Evolutionary conservation across 495 filamentous ascomycete genomes (phyloP), one percentile per base, ranked within the genome.

Genomic region (Talaromyces nanjingensis): DNA sequence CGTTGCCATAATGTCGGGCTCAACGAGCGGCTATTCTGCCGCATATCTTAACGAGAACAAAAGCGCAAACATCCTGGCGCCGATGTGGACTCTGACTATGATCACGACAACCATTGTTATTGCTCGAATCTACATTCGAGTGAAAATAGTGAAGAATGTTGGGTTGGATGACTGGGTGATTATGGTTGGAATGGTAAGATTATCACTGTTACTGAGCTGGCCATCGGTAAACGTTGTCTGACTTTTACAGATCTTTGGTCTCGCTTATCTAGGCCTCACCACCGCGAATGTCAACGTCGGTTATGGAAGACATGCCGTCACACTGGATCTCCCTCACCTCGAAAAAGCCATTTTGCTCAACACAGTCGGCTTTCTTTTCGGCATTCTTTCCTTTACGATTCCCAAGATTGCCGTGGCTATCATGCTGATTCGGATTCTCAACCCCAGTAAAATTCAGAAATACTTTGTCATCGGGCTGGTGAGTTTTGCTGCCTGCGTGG

Each of bases 91-190:
- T 9, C 59, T 80, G 60, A 76, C 73, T 6, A 66, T 68, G 1
- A 33, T 77, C 4, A 75, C 77, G 0, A 59, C 69, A 18, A 25
- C 79, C 7, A 59, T 75, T 0, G 71, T 79, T 14, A 67, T 70
- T 0, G 66, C 75, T 24, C 74, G 83, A 54, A 71, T 84, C 27
- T 84, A 74, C 49, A 82, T 83, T 52, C 79, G 82, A 8, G 39
- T 70, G 6, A 65, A 66, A 22, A 71, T 84, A 61, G 64, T 81
- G 27, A 75, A 73, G 20, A 80, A 74, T 45, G 54, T 82, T 5
- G 82, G 82, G 2, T 58, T 67, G 25, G 83, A 86, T 72, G 83
- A 86, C 66, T 81, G 76, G 54, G 73, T 81, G 42, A 81, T 84
- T 69, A 67, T 74, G 1, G 25, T 71, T 2, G 73, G 81, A 49